Percentiles rank a stretch among this genome's conserved stretches.
Evolutionary conservation across 129 eudicot species (phyloP).

Genomic region (carrot (Daucus carota)): DH1_v3.0 NC_030386.2:40151501-40152000

Average conservation of each 20-base stretch:
- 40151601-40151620: background rate
- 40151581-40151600: background rate
- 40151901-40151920: slow-evolving; percentile 81
- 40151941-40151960: slow-evolving; percentile 85
- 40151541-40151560: background rate
- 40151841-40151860: slow-evolving; percentile 98
- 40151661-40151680: background rate
- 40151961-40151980: background rate
- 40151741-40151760: background rate
- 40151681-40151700: background rate
- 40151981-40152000: background rate
- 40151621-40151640: background rate
- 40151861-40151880: slow-evolving; percentile 99
- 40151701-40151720: background rate
- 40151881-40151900: slow-evolving; percentile 94
- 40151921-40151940: slow-evolving; percentile 94
- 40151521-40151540: background rate
- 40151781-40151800: background rate
- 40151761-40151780: background rate
- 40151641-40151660: background rate
- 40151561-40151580: background rate
- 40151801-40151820: background rate
- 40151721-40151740: background rate
- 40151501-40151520: too few species aligned
- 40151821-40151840: slow-evolving; percentile 29